Evolutionary conservation across 106 monocot species (phyloP), one percentile per base, ranked within the genome.

Genomic region (Allium fistulosum): DNA sequence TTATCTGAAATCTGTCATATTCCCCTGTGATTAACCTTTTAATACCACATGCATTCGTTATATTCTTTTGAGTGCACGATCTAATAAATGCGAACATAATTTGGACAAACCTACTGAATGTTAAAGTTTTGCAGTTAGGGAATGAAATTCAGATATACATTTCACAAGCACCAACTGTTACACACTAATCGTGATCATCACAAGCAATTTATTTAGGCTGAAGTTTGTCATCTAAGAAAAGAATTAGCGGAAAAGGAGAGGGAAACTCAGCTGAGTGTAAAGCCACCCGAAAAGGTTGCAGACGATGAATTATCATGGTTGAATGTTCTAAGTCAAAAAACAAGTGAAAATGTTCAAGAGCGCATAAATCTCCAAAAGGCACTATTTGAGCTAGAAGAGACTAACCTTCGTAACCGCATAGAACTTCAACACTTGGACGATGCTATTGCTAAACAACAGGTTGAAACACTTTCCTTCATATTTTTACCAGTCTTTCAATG

Each of bases 361-460:
- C 86, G 99, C 56, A 93, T 99, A 68, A 99, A 99, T 61, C 83
- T 93, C 27, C 99, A 99, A 63, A 99, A 90, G 72, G 99, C 99
- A 55, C 63, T 93, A 26, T 90, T 99, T 80, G 99, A 99, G 66
- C 74, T 99, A 17, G 99, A 99, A 68, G 99, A 99, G 76, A 99
- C 90, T 15, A 99, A 99, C 66, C 72, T 87, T 71, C 77, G 66
- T 11, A 99, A 99, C 74, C 93, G 99, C 59, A 85, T 81, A 61
- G 93, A 99, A 65, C 87, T 99, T 51, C 93, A 90, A 72, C 83
- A 83, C 74, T 83, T 93, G 26, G 99, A 99, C 78, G 93, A 93
- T 87, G 84, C 82, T 55, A 93, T 99, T 74, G 85, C 85, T 14
- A 90, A 77, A 66, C 87, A 90, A 48, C 78, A 87, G 79, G 97